Base-by-base conservation (phyloP, 73 alveolate genomes). In the Paramecium bursaria region DNA sequence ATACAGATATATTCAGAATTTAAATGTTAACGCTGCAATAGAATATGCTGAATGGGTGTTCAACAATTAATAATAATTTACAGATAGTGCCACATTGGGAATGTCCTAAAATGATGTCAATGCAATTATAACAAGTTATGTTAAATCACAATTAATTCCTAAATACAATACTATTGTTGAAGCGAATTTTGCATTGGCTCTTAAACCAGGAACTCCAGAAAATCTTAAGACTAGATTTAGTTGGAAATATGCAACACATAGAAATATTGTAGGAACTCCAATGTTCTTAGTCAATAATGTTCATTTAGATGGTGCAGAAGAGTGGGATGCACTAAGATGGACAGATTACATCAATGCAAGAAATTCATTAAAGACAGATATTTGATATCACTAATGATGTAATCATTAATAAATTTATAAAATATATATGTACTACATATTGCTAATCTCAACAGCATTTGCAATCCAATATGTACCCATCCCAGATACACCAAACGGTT, bases 181-280 rank as follows among this genome's bases (percentile, higher is more conserved):
- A 53, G 30, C 74, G 25, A 44, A 27, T 19, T 1, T 47, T 1
- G 74, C 74, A 13, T 23, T 53, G 51, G 48, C 89, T 13, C 51
- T 67, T 53, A 67, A 67, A 19, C 82, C 82, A 21, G 27, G 30
- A 4, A 14, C 82, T 13, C 44, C 31, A 2, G 53, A 79, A 9
- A 51, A 79, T 25, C 50, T 79, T 4, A 27, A 79, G 21, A 48
- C 89, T 13, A 61, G 89, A 53, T 35, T 39, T 9, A 53, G 85
- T 50, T 79, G 89, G 89, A 79, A 79, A 54, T 79, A 79, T 22
- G 89, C 85, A 53, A 54, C 76, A 27, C 42, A 74, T 9, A 79
- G 89, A 79, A 73, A 57, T 42, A 73, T 79, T 10, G 74, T 60
- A 13, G 89, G 89, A 53, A 79, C 89, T 39, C 89, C 89, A 39